Base-by-base conservation (phyloP, 208 protist genomes). In the Leishmania guyanensis region DNA sequence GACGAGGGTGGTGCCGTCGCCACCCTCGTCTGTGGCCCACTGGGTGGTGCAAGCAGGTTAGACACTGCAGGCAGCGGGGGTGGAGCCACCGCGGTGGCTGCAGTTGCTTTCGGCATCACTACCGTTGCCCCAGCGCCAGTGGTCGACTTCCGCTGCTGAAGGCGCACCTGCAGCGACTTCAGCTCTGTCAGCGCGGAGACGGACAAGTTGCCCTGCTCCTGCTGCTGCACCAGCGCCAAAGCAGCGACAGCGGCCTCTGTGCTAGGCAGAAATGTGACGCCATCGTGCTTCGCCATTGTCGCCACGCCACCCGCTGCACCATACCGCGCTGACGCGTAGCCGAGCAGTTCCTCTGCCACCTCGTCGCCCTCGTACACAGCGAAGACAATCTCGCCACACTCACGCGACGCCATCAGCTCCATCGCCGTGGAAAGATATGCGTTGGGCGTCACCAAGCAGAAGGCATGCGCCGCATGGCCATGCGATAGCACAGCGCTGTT, bases 391-490 rank as follows among this genome's bases (percentile, higher is more conserved):
- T 93, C 92, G 46, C 82, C 76, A 58, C 83, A 79, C 71, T 88
- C 87, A 10, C 85, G 85, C 43, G 78, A 83, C 50, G 75, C 75
- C 48, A 85, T 43, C 43, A 86, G 75, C 48, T 95, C 90, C 54
- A 96, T 84, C 75, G 90, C 91, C n/a, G 90, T 84, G 53, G 85
- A 81, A 26, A 93, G 81, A 82, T 96, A 93, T 10, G 91, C 89
- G 77, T 93, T 94, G 46, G 87, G 58, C 12, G 92, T 88, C 5
- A 92, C 85, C 60, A 91, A 84, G 72, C 83, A 85, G 64, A 88
- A 84, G 29, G 50, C 71, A 71, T 80, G 76, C 65, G 3, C 51
- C 29, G 60, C 62, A 1, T 50, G 51, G 33, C 39, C 69, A 36
- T 29, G 56, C 14, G 68, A 22, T 70, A 8, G 3, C 20, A 36